Evolutionary conservation across 2,329 filamentous ascomycete species (phyloP).

Genomic region (Grosmannia clavigera): DNA sequence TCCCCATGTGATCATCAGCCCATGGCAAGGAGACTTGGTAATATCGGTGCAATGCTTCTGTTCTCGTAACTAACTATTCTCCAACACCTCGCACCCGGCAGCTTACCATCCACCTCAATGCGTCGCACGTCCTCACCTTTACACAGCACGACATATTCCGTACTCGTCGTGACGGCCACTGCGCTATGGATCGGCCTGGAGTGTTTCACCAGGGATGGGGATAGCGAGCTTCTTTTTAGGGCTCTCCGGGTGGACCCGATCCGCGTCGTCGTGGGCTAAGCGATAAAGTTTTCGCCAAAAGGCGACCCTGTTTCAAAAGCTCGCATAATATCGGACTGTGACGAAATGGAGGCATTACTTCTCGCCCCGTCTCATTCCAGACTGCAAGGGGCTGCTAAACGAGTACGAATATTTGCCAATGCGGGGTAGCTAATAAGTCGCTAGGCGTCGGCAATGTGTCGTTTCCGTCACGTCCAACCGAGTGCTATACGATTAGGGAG

Average conservation of each 20-base stretch:
- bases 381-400: no score
- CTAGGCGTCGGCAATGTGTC: background rate
- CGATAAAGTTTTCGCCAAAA: background rate
- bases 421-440: background rate
- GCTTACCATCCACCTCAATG: background rate
- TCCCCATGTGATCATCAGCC: background rate
- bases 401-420: background rate
- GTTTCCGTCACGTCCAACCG: no score
- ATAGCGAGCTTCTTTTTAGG: background rate
- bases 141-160: background rate
- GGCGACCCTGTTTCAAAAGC: background rate
- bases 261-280: background rate
- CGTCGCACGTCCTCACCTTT: background rate
- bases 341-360: background rate
- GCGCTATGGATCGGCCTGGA: background rate
- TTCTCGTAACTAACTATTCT: background rate
- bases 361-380: background rate
- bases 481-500: no score
- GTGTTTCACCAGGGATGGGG: background rate
- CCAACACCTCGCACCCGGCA: background rate
- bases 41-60: background rate
- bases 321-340: background rate
- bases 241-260: background rate
- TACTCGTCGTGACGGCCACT: background rate
- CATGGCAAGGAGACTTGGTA: background rate